These are phyloP conservation scores for Chaetomium sp. DNA, from an alignment of 2,329 filamentous ascomycete species.

Conservation along the genomic window DNA sequence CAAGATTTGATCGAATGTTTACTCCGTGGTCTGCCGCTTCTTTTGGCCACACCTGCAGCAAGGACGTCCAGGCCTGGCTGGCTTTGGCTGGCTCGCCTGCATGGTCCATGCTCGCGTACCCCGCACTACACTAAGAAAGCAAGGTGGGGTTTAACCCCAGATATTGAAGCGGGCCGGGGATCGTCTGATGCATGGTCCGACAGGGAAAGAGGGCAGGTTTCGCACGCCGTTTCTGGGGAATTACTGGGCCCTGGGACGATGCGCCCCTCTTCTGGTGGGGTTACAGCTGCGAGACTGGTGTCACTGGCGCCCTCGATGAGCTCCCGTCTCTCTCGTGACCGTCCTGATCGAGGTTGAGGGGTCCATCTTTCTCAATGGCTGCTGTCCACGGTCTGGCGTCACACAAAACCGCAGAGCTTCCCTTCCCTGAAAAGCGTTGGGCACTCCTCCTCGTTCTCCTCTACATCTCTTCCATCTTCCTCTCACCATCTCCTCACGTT, in stretches of 20 bases:
- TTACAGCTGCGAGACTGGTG: slow-evolving; percentile 4
- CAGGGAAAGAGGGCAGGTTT: not conserved
- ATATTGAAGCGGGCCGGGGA: slow-evolving; percentile 7
- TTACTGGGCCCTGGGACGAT: not conserved
- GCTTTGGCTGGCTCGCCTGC: not conserved
- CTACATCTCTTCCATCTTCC: not conserved
- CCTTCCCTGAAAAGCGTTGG: not conserved
- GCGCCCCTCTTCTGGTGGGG: slow-evolving; percentile 20
- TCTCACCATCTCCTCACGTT: not conserved
- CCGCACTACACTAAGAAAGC: slow-evolving; percentile 15
- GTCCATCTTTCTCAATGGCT: not conserved
- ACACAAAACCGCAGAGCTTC: slow-evolving; percentile 15
- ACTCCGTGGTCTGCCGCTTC: too few species aligned
- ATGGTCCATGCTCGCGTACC: slow-evolving; percentile 15
- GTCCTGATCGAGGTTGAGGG: slow-evolving; percentile 1
- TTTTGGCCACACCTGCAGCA: too few species aligned
- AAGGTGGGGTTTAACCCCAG: slow-evolving; percentile 16
- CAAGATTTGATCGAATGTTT: too few species aligned
- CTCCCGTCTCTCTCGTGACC: slow-evolving; percentile 16
- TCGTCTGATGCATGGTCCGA: slow-evolving; percentile 17
- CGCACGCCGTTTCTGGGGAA: not conserved
- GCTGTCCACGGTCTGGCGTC: slow-evolving; percentile 6
- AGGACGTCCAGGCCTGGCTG: too few species aligned
- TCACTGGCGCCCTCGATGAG: too few species aligned
- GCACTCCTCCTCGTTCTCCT: not conserved